Base-by-base conservation (phyloP, 371 early-diverging fungal genomes). In the Rhizopus arrhizus region DNA sequence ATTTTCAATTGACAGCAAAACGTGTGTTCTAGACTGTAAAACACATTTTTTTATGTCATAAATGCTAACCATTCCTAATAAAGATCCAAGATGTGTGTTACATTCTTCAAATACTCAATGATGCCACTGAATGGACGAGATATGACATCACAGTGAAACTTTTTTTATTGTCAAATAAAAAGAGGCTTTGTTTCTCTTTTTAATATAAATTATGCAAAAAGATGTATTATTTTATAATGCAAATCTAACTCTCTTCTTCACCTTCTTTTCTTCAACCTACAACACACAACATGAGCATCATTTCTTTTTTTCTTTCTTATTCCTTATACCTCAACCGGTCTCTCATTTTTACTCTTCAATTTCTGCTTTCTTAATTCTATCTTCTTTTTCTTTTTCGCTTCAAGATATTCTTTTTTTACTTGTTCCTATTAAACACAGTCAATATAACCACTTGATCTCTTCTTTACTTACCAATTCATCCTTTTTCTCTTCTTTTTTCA, bases 301-400 rank as follows among this genome's bases (percentile, higher is more conserved):
- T 57, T 52, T 22, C 38, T 35, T 13, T 8, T n/a, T 12, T 61
- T 61, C 53, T 53, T n/a, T 34, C 43, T 47, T 34, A 45, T 59
- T 36, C 54, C 45, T n/a, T 66, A 53, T 15, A 54, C 15, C 41
- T 48, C 22, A 22, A 22, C 22, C 22, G 22, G 22, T 22, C 22
- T 22, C 22, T 22, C 22, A 22, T 22, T 22, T 22, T 22, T 47
- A 45, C 43, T 42, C 3, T 58, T 67, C 15, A 22, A n/a, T n/a
- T 62, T 68, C 45, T 52, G 53, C 31, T 68, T 68, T 50, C 41
- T 68, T 7, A 63, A 59, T 32, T 68, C 63, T 15, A 16, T 12
- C 29, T 47, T 68, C 43, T 68, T 68, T 38, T 68, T 62, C 36
- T 56, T 63, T 38, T 68, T 59, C 4, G 59, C 56, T n/a, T 63